These are phyloP conservation scores for Fusarium algeriense DNA, from an alignment of 2,329 filamentous ascomycete species.

Conservation along the genomic window DNA sequence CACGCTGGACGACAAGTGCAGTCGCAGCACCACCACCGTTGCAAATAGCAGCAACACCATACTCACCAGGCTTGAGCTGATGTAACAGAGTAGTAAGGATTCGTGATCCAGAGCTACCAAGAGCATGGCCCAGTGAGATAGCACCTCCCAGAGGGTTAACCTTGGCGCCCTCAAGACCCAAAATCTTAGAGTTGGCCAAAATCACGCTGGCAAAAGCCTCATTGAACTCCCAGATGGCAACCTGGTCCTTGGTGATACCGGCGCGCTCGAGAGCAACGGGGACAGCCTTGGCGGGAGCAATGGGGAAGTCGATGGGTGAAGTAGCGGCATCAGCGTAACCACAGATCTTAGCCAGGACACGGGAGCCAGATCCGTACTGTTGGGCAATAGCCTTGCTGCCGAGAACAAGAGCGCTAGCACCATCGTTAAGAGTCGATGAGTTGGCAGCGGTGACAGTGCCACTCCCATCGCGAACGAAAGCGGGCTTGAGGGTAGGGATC, in stretches of 20 bases:
- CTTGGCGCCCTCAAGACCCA: conserved; percentile 81
- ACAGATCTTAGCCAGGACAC: conserved; percentile 88
- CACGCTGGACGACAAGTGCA: conserved; percentile 88
- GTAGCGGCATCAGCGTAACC: conserved; percentile 90
- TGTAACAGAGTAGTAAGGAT: conserved; percentile 92
- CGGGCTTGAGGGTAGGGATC: conserved; percentile 86
- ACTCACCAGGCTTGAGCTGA: conserved; percentile 91
- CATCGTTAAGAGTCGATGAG: conserved; percentile 93
- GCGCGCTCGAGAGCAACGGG: conserved; percentile 89
- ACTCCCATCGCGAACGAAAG: conserved; percentile 86
- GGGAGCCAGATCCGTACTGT: conserved; percentile 80
- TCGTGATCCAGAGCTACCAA: conserved; percentile 92
- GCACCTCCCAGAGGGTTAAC: conserved; percentile 93
- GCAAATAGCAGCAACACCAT: conserved; percentile 95
- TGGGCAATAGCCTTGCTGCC: conserved; percentile 84
- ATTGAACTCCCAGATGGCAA: conserved; percentile 98
- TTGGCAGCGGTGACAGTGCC: conserved; percentile 96
- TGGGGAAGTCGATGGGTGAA: conserved; percentile 92
- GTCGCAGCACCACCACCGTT: conserved; percentile 95
- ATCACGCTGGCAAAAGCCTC: conserved; percentile 97
- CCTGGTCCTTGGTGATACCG: conserved; percentile 90
- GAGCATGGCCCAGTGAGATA: conserved; percentile 90
- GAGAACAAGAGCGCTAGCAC: conserved; percentile 89
- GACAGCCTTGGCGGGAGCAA: conserved; percentile 92
- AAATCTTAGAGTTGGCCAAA: conserved; percentile 93